phyloP scores from a whole-genome alignment of 305 asterid genomes.

The Galium porrigens region DNA sequence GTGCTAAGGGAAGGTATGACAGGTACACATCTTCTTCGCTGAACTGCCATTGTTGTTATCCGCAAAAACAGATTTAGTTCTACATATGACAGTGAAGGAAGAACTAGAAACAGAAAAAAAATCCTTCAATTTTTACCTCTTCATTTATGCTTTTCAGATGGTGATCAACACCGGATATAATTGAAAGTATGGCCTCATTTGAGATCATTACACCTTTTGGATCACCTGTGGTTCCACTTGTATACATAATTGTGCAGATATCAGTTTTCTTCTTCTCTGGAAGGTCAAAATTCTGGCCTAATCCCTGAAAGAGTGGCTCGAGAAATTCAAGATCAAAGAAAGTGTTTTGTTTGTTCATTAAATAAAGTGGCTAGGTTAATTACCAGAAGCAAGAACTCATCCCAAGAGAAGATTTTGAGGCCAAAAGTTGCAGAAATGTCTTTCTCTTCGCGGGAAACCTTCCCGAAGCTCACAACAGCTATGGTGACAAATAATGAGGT shows the following conservation, averaged over 20 bases:
- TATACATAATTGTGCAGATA: slow-evolving; percentile 75
- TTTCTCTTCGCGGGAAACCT: slow-evolving; percentile 38
- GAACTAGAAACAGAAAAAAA: background rate
- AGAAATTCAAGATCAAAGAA: background rate
- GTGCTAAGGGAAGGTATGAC: slow-evolving; percentile 78
- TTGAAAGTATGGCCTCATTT: slow-evolving; percentile 58
- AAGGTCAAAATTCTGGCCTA: slow-evolving; percentile 31
- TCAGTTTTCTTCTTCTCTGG: slow-evolving; percentile 47
- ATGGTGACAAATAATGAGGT: slow-evolving; percentile 12
- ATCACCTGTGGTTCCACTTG: slow-evolving; percentile 85
- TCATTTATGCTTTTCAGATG: slow-evolving; percentile 49
- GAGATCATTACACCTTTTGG: slow-evolving; percentile 71
- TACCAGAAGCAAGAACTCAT: slow-evolving; percentile 66
- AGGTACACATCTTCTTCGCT: slow-evolving; percentile 46
- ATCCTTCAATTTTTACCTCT: slow-evolving; percentile 31
- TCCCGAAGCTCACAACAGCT: slow-evolving; percentile 73
- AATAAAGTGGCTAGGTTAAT: slow-evolving; percentile 10
- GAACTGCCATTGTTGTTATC: slow-evolving; percentile 31
- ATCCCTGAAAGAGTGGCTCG: slow-evolving; percentile 30
- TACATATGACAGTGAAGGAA: background rate
- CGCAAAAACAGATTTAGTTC: background rate
- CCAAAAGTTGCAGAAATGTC: slow-evolving; percentile 36
- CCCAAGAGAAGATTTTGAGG: slow-evolving; percentile 48
- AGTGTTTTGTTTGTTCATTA: background rate
- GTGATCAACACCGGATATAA: slow-evolving; percentile 57